Evolutionary conservation across 768 basidiomycete genomes (phyloP).

Genomic region (Lactarius hatsudake): DNA sequence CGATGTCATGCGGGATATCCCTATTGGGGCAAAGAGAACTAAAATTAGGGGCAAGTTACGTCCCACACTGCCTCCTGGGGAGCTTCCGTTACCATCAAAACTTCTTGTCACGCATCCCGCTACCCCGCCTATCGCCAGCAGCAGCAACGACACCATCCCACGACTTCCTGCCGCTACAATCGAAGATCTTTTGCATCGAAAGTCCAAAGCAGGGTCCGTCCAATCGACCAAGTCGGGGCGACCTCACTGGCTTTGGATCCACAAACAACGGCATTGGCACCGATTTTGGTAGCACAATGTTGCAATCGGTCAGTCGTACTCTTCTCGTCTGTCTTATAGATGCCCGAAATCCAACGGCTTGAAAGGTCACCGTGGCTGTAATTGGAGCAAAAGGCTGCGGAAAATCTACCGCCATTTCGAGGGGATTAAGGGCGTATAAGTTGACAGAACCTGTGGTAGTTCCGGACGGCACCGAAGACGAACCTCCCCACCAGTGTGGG

Average conservation of each 20-base stretch:
- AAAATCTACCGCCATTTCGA: constrained; percentile 78
- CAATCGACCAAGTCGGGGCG: constrained; percentile 5
- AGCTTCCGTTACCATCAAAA: constrained; percentile 35
- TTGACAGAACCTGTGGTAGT: constrained; percentile 37
- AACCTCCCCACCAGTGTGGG: constrained; percentile 31
- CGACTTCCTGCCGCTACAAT: constrained; percentile 8
- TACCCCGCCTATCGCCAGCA: neutral
- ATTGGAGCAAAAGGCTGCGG: constrained; percentile 79
- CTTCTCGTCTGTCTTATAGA: neutral
- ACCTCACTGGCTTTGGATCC: neutral
- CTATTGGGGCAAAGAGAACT: constrained; percentile 5
- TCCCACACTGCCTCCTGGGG: constrained; percentile 32
- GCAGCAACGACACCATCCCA: neutral
- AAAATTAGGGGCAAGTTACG: constrained; percentile 35
- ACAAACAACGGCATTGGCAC: neutral
- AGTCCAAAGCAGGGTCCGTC: constrained; percentile 14
- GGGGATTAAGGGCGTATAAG: constrained; percentile 65
- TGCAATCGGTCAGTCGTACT: constrained; percentile 17
- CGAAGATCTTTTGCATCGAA: neutral
- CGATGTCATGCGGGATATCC: constrained; percentile 44
- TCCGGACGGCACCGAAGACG: constrained; percentile 25
- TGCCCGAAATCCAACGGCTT: constrained; percentile 16
- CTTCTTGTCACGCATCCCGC: constrained; percentile 16
- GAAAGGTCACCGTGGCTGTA: constrained; percentile 63
- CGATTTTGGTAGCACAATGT: constrained; percentile 5